Evolutionary conservation across 139 green algal species (phyloP), one percentile per base, ranked within the genome.

Genomic region (Monoraphidium neglectum): DNA sequence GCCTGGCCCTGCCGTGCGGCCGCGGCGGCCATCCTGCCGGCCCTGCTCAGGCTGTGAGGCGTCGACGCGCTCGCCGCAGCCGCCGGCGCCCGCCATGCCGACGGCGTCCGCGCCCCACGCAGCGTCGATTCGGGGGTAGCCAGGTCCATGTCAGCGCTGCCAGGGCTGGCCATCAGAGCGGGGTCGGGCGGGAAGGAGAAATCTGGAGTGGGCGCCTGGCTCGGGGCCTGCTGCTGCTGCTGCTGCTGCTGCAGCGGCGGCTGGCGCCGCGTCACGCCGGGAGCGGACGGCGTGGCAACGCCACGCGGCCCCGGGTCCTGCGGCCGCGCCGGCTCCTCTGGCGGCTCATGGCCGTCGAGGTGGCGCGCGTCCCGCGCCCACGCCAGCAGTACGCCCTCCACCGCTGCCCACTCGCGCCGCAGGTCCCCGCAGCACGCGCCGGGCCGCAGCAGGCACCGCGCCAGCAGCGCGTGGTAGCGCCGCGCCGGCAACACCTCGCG

Each of bases 311-410:
- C 1, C 35, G 1, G n/a, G n/a, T n/a, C n/a, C n/a, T n/a, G n/a
- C n/a, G n/a, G n/a, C n/a, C n/a, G 54, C 54, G 26, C 33, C 61
- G 62, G 35, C 33, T 46, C 26, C 47, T 51, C 30, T 30, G 60
- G 51, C 0, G 5, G 38, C 43, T 51, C 32, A 30, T 23, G 10
- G 5, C 49, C 36, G 15, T 60, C 56, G 12, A 73, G 51, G 4
- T 35, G 54, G 1, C 4, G 18, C 3, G 81, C 77, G 62, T 86
- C 80, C 18, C 35, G 26, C 2, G 79, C 85, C 85, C 84, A 88
- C 0, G 53, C 70, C 26, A 80, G 64, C 66, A 89, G 61, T 54
- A 83, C 85, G 0, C 37, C 6, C 1, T 76, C 68, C 36, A 86
- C 57, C 0, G 66, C 77, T 2, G 60, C 63, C 85, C 79, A 86